phyloP scores from a whole-genome alignment of 768 basidiomycete species.

The Amanita thiersii region DNA sequence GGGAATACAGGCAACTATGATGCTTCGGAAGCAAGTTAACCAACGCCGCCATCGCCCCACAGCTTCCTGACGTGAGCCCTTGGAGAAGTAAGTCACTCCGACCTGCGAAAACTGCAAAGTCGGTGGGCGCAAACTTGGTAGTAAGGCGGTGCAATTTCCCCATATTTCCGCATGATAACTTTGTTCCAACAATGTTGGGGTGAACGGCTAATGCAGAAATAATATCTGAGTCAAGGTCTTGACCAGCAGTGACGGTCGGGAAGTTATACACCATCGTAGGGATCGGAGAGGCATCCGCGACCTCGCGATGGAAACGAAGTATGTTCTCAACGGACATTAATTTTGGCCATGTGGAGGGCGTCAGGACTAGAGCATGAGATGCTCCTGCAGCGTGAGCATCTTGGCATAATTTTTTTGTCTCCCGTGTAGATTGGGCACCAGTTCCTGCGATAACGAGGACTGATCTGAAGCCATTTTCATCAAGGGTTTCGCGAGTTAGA shows the following conservation, averaged over 20 bases:
- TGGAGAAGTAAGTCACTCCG: conserved; percentile 63
- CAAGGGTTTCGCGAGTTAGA: conserved; percentile 62
- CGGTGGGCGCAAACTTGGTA: conserved; percentile 39
- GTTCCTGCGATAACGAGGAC: conserved; percentile 76
- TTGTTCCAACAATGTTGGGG: conserved; percentile 81
- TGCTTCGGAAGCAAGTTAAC: conserved; percentile 56
- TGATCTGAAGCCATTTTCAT: conserved; percentile 60
- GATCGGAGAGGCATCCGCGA: conserved; percentile 61
- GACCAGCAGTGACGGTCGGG: conserved; percentile 71
- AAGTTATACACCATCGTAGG: conserved; percentile 84
- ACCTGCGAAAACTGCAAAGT: conserved; percentile 71
- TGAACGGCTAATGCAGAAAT: conserved; percentile 62
- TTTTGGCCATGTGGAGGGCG: conserved; percentile 63
- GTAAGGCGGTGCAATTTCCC: conserved; percentile 77
- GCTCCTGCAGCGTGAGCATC: conserved; percentile 83
- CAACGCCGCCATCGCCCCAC: conserved; percentile 59
- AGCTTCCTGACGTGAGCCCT: conserved; percentile 51
- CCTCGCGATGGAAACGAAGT: conserved; percentile 62
- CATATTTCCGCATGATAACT: conserved; percentile 79
- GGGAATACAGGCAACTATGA: conserved; percentile 39
- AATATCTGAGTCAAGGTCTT: conserved; percentile 78
- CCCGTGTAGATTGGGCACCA: conserved; percentile 71
- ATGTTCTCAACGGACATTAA: conserved; percentile 59
- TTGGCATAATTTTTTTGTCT: conserved; percentile 58
- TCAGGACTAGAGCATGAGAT: conserved; percentile 66